These are phyloP conservation scores for Fomitiporia mediterranea DNA, from an alignment of 1,284 basidiomycete genomes.

Conservation along the genomic window DNA sequence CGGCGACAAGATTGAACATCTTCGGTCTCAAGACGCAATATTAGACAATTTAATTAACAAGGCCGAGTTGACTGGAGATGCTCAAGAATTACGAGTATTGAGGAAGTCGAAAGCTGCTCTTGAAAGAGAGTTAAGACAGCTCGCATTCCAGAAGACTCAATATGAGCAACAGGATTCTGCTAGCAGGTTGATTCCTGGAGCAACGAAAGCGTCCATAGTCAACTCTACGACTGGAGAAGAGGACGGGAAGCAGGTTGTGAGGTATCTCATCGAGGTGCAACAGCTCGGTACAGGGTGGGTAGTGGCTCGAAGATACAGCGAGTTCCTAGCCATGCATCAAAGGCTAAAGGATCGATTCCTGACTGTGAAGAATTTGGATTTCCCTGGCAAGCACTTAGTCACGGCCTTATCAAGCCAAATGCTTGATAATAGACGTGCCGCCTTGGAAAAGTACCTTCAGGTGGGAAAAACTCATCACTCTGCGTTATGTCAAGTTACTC, in stretches of 20 bases:
- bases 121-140: constrained; percentile 76
- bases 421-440: constrained; percentile 74
- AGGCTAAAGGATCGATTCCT: constrained; percentile 72
- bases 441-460: constrained; percentile 87
- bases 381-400: constrained; percentile 89
- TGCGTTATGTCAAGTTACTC: not conserved
- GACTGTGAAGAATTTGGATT: constrained; percentile 68
- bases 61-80: constrained; percentile 90
- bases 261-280: constrained; percentile 90
- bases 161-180: constrained; percentile 88
- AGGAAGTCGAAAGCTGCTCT: constrained; percentile 78
- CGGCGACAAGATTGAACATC: constrained; percentile 66
- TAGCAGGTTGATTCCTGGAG: constrained; percentile 75
- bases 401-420: constrained; percentile 77
- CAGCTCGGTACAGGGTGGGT: constrained; percentile 91
- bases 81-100: constrained; percentile 79
- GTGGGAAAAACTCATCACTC: constrained; percentile 29
- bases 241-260: constrained; percentile 82
- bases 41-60: constrained; percentile 86
- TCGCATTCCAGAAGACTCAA: constrained; percentile 85
- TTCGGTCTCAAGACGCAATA: constrained; percentile 78
- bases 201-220: constrained; percentile 75
- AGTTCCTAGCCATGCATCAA: constrained; percentile 88
- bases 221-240: constrained; percentile 75
- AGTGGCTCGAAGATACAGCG: constrained; percentile 88